Evolutionary conservation across 805 yeast species (phyloP).

Genomic region (Millerago galiae): DNA sequence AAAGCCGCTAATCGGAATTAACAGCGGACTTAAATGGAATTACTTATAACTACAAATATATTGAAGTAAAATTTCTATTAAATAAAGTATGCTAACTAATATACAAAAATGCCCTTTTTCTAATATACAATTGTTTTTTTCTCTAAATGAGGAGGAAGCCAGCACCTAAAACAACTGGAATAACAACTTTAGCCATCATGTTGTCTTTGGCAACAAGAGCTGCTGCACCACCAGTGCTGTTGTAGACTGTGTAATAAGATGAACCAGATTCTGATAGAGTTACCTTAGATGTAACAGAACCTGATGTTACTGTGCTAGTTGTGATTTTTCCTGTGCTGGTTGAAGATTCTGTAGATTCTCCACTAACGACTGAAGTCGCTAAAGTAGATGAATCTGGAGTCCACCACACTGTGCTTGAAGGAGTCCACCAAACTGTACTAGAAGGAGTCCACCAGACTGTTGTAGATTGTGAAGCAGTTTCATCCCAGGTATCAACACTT

Average conservation of each 20-base stretch:
- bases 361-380: neutral
- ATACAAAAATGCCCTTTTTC: neutral
- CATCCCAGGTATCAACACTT: neutral
- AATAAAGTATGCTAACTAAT: neutral
- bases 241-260: neutral
- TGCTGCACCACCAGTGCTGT: neutral
- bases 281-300: slow-evolving; percentile 1
- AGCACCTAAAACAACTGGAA: slow-evolving; percentile 4
- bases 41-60: too few relatives aligned
- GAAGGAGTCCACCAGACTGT: slow-evolving; percentile 11
- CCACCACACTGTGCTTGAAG: slow-evolving; percentile 10
- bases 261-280: slow-evolving; percentile 1
- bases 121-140: slow-evolving; percentile 33
- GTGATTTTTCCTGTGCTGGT: neutral
- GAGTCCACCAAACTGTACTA: slow-evolving; percentile 12
- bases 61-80: neutral
- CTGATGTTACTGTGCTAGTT: slow-evolving; percentile 2
- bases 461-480: neutral
- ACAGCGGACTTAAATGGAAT: neutral
- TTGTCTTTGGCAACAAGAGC: neutral
- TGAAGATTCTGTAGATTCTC: neutral
- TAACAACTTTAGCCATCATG: neutral
- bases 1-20: neutral
- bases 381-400: slow-evolving; percentile 3
- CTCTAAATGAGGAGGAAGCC: slow-evolving; percentile 56